Percentiles rank a stretch among this genome's conserved stretches.
Conservation (phyloP, 495 filamentous ascomycete genomes). For the Trichoderma reesei region DNA sequence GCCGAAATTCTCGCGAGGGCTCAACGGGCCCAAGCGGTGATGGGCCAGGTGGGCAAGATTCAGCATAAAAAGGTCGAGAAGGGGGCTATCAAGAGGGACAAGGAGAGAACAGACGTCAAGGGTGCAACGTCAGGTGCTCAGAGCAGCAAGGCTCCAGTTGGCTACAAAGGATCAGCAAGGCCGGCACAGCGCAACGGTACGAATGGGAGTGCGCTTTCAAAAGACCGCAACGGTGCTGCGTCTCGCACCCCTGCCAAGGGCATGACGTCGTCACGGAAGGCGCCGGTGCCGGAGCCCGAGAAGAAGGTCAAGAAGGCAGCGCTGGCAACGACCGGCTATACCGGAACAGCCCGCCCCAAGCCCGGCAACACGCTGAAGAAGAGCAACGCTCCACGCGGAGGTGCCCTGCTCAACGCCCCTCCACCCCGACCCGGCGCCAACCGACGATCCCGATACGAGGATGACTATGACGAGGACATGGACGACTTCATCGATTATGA, state of each 20-base stretch:
- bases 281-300: slow-evolving; percentile 20
- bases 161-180: slow-evolving; percentile 13
- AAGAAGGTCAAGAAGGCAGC: slow-evolving; percentile 51
- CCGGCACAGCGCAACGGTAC: slow-evolving; percentile 17
- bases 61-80: slow-evolving; percentile 46
- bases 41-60: slow-evolving; percentile 42
- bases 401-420: slow-evolving; percentile 13
- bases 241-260: slow-evolving; percentile 15
- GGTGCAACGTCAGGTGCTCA: slow-evolving; percentile 13
- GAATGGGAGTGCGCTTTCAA: slow-evolving; percentile 9
- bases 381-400: slow-evolving; percentile 17
- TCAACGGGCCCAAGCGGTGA: slow-evolving; percentile 39
- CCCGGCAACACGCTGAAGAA: slow-evolving; percentile 26
- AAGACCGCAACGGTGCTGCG: slow-evolving; percentile 12
- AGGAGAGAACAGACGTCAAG: slow-evolving; percentile 22
- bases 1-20: slow-evolving; percentile 60
- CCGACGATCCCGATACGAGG: slow-evolving; percentile 28
- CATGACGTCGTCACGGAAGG: slow-evolving; percentile 12
- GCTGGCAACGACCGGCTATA: slow-evolving; percentile 46
- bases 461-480: slow-evolving; percentile 43
- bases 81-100: slow-evolving; percentile 34
- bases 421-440: slow-evolving; percentile 14
- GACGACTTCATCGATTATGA: slow-evolving; percentile 47
- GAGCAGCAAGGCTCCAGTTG: slow-evolving; percentile 13
- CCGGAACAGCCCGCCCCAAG: slow-evolving; percentile 42